Base-by-base conservation (phyloP, 208 protist genomes). In the Crithidia expoeki region DNA sequence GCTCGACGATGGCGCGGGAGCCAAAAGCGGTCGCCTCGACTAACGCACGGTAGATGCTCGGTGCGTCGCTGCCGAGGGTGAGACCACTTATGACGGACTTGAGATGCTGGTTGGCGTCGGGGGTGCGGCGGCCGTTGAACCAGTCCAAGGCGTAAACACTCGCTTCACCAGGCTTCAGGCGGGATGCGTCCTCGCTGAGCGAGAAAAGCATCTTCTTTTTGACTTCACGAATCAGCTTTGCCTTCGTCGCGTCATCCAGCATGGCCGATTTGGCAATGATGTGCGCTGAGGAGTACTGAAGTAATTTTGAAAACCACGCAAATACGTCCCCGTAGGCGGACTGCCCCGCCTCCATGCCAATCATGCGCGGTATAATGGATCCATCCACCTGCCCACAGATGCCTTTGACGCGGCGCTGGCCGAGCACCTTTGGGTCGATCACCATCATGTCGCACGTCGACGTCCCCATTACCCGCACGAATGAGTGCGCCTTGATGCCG, bases 391-490 rank as follows among this genome's bases (percentile, higher is more conserved):
- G 84, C 19, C 81, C 81, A 53, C 84, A 90, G 49, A 90, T 87
- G 11, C 81, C 84, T 42, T 71, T 68, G 16, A 80, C 76, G 27
- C 53, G 32, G 60, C 70, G 68, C 27, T 82, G 44, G 50, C 58
- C 51, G 11, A 86, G 76, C n/a, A 70, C 67, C 9, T 10, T 27
- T 7, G 66, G 58, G 55, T 85, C 79, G 32, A 84, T 64, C 17
- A 80, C 79, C 76, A 90, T 87, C 75, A 85, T 84, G 71, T 90
- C 84, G 74, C 84, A 90, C 12, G 79, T 90, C 32, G 81, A 87
- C 7, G 79, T 90, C n/a, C 84, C 81, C 84, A 86, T 90, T 5
- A 90, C 76, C 28, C 84, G 84, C 27, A 83, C 74, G 59, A 87
- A 79, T 19, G 79, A 64, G 70, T 75, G 74, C 16, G 76, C 69